Base-by-base conservation (phyloP, 2,329 filamentous ascomycete genomes). In the Pseudopyricularia cyperi region DNA sequence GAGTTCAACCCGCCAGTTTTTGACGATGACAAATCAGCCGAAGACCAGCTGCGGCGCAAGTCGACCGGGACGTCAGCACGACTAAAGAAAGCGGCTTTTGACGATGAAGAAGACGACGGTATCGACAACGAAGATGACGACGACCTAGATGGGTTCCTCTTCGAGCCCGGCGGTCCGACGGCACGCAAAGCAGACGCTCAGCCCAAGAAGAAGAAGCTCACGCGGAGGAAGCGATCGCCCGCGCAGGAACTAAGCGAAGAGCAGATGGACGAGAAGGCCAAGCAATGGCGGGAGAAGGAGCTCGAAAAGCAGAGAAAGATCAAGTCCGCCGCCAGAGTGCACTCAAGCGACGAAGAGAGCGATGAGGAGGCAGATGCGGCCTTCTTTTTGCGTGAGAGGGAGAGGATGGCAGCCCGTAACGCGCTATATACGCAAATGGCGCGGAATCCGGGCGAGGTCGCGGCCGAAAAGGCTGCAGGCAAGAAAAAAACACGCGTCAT, bases 261-360 rank as follows among this genome's bases (percentile, higher is more conserved):
- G 26, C 80, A 83, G 44, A 76, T 87, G 5, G 78, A 82, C 32
- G 80, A 79, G 57, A 77, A 77, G 52, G 80, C 81, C 12, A 74
- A 75, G 12, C 77, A 74, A 52, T 75, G 83, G 35, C 75, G 79
- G 52, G 73, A 82, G 51, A 84, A 79, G 57, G 83, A 95, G 57
- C 70, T 79, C n/a, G 88, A 90, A 61, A 89, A 89, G 66, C 76
- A 81, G 48, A 73, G 74, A 32, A 86, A 85, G 63, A 85, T 93
- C 68, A 97, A 96, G 72, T 94, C 87, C 60, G 82, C 83, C 24
- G 68, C 91, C 37, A 91, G 82, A 60, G 85, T 98, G 50, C 79
- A 85, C 53, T 82, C 84, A 35, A 89, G 85, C 58, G 93, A 97
- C 63, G 93, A 97, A 51, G 89, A 95, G 58, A 83, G 78, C n/a